Base-by-base conservation (phyloP, 495 filamentous ascomycete genomes). In the Aspergillus haitiensis region DNA sequence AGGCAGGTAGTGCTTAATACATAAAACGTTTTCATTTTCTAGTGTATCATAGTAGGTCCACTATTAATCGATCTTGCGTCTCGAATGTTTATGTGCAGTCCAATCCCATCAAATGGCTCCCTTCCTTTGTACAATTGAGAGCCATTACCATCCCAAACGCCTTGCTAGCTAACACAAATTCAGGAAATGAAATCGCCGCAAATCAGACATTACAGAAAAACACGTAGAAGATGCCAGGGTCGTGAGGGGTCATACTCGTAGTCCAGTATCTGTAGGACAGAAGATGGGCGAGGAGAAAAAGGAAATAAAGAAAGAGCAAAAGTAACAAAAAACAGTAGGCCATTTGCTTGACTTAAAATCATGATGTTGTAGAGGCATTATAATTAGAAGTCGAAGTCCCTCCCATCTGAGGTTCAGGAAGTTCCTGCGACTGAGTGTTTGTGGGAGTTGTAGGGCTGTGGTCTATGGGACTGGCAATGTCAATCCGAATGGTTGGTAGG, bases 401-500 rank as follows among this genome's bases (percentile, higher is more conserved):
- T 34, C 34, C 48, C 21, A 31, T 15, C 48, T 6, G 48, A 1
- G 12, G 21, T 34, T 34, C 13, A 11, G 21, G 27, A 21, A 34
- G 34, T 51, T 58, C 61, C 12, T 60, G 51, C 3, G 40, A 58
- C 7, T 56, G 65, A 4, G 60, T 44, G 13, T 55, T 59, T 2
- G 66, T 70, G 0, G 74, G 72, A 0, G 72, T 72, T 15, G 62
- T 58, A n/a, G 73, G 75, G 2, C 64, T 72, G 13, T 68, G 57
- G 49, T 62, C 59, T 8, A 70, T 56, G 5, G 77, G 75, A 57
- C 67, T 78, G 9, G 70, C 70, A n/a, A 70, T 52, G 12, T 78
- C 70, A 44, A 80, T 65, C 16, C 74, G 73, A 32, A 80, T 80
- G 1, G 74, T 72, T 32, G 77, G 75, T 12, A 78, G 52, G 7